A percentile compares a stretch with the other conserved stretches of the same genome.
phyloP scores from a whole-genome alignment of 1,139 yeast genomes.

The Maudiozyma humilis region DNA sequence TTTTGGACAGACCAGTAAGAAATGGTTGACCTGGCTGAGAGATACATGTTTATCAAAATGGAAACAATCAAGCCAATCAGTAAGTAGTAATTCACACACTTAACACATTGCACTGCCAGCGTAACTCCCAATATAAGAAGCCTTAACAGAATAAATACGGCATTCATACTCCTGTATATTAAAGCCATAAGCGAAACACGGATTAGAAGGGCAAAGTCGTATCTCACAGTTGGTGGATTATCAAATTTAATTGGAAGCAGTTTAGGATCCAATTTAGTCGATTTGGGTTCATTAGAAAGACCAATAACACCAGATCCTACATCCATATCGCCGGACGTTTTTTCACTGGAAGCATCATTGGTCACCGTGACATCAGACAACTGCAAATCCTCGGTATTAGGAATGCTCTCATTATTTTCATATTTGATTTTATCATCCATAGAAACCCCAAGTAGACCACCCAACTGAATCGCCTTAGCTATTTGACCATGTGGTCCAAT shows the following conservation, averaged over 20 bases:
- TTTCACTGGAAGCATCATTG: too few species aligned
- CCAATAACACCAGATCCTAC: background rate
- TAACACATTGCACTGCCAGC: conserved; percentile 15
- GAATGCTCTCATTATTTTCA: conserved; percentile 26
- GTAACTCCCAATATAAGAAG: conserved; percentile 17
- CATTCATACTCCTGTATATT: conserved; percentile 13
- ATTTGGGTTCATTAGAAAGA: background rate
- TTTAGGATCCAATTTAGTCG: background rate
- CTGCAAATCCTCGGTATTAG: background rate
- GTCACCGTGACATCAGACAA: too few species aligned
- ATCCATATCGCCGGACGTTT: too few species aligned
- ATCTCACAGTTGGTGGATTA: conserved; percentile 17
- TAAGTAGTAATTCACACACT: conserved; percentile 20
- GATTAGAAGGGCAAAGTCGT: conserved; percentile 18
- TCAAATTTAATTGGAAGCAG: too few species aligned
- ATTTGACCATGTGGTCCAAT: conserved; percentile 55
- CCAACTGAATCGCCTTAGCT: conserved; percentile 54
- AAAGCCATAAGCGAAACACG: conserved; percentile 20
- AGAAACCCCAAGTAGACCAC: conserved; percentile 39
- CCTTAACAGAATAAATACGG: conserved; percentile 16
- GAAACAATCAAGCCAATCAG: conserved; percentile 18
- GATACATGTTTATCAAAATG: conserved; percentile 40
- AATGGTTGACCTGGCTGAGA: conserved; percentile 45
- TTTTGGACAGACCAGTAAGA: conserved; percentile 60
- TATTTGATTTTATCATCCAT: conserved; percentile 4